phyloP scores from a whole-genome alignment of 805 yeast species.

The Grigorovia transvaalensis region DNA sequence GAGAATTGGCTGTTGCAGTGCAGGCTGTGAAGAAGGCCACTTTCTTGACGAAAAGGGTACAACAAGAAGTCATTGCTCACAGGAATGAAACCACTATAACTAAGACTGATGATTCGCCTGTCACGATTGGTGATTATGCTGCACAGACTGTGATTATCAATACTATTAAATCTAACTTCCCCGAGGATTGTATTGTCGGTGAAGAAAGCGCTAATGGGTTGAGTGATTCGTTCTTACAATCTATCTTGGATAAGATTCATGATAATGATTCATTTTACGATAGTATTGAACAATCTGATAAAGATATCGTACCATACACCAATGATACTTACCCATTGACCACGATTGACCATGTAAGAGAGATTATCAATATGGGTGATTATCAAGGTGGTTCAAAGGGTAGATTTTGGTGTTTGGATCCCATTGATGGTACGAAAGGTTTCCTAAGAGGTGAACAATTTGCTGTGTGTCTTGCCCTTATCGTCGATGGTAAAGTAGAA shows the following conservation, averaged over 20 bases:
- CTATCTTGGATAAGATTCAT: constrained; percentile 51
- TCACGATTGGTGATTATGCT: constrained; percentile 91
- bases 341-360: constrained; percentile 40
- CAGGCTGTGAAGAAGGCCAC: constrained; percentile 88
- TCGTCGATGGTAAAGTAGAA: constrained; percentile 74
- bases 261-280: constrained; percentile 41
- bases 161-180: constrained; percentile 71
- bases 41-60: constrained; percentile 53
- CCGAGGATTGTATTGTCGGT: constrained; percentile 79
- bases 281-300: constrained; percentile 6
- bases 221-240: constrained; percentile 35
- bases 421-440: constrained; percentile 97
- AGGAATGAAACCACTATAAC: constrained; percentile 49
- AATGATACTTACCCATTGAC: constrained; percentile 27
- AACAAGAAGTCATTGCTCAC: constrained; percentile 42
- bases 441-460: constrained; percentile 93
- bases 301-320: constrained; percentile 12
- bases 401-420: constrained; percentile 94
- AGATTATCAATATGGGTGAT: constrained; percentile 68
- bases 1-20: constrained; percentile 72
- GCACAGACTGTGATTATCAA: constrained; percentile 89
- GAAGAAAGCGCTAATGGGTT: constrained; percentile 81
- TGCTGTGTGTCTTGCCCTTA: constrained; percentile 87
- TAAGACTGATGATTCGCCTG: constrained; percentile 87
- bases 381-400: constrained; percentile 71